Evolutionary conservation across 148 eudicot species (phyloP).

Genomic region (Bassia scoparia): DNA sequence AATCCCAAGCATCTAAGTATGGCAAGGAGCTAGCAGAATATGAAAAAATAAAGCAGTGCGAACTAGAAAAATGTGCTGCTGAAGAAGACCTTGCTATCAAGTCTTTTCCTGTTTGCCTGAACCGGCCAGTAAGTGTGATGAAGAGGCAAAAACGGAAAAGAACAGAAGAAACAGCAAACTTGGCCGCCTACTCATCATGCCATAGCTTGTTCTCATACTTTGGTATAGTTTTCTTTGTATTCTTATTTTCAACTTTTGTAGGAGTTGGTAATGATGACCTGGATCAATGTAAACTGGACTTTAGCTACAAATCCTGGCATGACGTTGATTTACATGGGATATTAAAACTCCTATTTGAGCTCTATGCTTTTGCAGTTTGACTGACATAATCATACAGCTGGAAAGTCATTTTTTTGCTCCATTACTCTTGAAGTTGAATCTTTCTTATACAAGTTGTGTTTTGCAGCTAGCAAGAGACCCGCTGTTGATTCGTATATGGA

Average conservation of each 20-base stretch:
- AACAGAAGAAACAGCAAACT: constrained; percentile 52
- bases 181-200: constrained; percentile 42
- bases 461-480: constrained; percentile 55
- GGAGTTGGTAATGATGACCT: neutral
- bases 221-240: constrained; percentile 35
- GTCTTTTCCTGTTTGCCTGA: constrained; percentile 39
- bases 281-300: neutral
- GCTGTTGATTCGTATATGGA: constrained; percentile 36
- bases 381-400: constrained; percentile 44
- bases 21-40: constrained; percentile 44
- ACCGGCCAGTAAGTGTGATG: constrained; percentile 33
- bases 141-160: constrained; percentile 69
- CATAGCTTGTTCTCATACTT: constrained; percentile 67
- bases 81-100: constrained; percentile 47
- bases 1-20: constrained; percentile 44
- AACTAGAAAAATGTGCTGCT: constrained; percentile 28
- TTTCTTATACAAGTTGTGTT: constrained; percentile 11
- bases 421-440: neutral
- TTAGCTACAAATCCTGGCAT: neutral
- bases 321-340: neutral
- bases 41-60: constrained; percentile 36
- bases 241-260: neutral
- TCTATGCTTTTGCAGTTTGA: constrained; percentile 20
- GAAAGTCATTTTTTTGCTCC: constrained; percentile 1
- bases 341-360: neutral